Evolutionary conservation across 2,329 filamentous ascomycete species (phyloP).

Genomic region (Neurospora crassa): DNA sequence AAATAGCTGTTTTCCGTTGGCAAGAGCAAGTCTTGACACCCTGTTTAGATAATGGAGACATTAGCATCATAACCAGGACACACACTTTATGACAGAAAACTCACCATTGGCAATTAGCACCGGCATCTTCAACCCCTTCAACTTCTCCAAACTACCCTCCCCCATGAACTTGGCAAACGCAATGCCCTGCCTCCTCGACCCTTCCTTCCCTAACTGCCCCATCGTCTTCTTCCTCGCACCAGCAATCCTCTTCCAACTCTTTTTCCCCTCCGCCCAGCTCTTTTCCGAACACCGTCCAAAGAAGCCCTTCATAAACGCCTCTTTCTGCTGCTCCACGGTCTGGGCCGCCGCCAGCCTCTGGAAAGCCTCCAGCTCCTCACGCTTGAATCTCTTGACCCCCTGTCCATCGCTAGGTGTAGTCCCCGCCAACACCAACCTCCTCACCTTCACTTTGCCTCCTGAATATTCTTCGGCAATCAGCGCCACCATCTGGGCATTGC

Average conservation of each 20-base stretch:
- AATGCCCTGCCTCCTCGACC: constrained; percentile 22
- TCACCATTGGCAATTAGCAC: constrained; percentile 30
- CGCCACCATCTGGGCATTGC: constrained; percentile 34
- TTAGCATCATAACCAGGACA: neutral
- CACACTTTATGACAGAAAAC: constrained; percentile 4
- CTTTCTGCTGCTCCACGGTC: constrained; percentile 24
- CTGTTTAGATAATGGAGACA: neutral
- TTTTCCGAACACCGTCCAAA: constrained; percentile 22
- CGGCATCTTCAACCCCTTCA: constrained; percentile 25
- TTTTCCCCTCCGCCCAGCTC: constrained; percentile 22
- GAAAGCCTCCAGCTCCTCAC: constrained; percentile 23
- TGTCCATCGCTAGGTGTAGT: constrained; percentile 30
- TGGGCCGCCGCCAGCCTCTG: constrained; percentile 23
- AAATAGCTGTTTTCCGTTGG: constrained; percentile 29
- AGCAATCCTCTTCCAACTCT: neutral
- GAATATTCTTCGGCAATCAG: constrained; percentile 20
- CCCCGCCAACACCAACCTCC: constrained; percentile 34
- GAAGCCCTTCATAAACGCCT: constrained; percentile 25
- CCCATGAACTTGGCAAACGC: constrained; percentile 25
- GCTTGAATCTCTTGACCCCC: constrained; percentile 19
- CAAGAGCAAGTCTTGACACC: constrained; percentile 24
- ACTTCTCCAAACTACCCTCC: constrained; percentile 23
- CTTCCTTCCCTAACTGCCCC: constrained; percentile 4
- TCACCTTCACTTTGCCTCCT: constrained; percentile 23
- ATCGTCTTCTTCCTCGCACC: neutral